phyloP scores from a whole-genome alignment of 2,329 filamentous ascomycete genomes.

The Neurospora sp. region DNA sequence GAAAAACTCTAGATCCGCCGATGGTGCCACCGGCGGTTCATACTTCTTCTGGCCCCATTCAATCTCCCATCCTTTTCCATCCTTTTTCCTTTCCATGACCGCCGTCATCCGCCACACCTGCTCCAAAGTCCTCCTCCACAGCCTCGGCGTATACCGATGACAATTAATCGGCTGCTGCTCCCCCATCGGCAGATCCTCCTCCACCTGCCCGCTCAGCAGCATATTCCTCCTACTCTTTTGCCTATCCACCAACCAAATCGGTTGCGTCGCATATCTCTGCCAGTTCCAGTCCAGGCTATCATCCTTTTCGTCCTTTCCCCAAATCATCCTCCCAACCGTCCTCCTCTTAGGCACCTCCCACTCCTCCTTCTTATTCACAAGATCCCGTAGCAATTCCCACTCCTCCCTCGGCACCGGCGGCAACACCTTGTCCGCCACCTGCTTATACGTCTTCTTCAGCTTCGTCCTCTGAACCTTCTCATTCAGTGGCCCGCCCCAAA shows the following conservation, averaged over 20 bases:
- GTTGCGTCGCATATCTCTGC: constrained; percentile 29
- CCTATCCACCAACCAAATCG: constrained; percentile 23
- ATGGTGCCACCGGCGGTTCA: constrained; percentile 21
- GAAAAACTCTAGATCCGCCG: constrained; percentile 36
- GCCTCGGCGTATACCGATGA: constrained; percentile 28
- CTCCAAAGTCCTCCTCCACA: constrained; percentile 38
- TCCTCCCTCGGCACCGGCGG: constrained; percentile 44
- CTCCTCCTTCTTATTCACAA: constrained; percentile 32
- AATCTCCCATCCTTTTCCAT: constrained; percentile 22
- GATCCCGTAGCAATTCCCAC: constrained; percentile 42
- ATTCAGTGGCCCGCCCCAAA: constrained; percentile 38
- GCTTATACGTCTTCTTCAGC: constrained; percentile 37
- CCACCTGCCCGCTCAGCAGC: constrained; percentile 27
- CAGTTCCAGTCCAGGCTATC: constrained; percentile 27
- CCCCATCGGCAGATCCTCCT: constrained; percentile 25
- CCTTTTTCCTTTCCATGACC: constrained; percentile 26
- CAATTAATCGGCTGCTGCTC: constrained; percentile 22
- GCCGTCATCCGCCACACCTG: constrained; percentile 35
- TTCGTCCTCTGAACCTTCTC: constrained; percentile 31
- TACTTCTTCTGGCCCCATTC: constrained; percentile 34
- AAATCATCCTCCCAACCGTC: constrained; percentile 17
- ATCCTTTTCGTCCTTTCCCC: not conserved
- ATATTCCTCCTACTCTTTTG: constrained; percentile 15
- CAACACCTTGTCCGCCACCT: constrained; percentile 33
- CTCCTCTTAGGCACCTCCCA: constrained; percentile 30